Conservation (phyloP, 148 eudicot genomes). For the Chenopodium formosanum region DNA sequence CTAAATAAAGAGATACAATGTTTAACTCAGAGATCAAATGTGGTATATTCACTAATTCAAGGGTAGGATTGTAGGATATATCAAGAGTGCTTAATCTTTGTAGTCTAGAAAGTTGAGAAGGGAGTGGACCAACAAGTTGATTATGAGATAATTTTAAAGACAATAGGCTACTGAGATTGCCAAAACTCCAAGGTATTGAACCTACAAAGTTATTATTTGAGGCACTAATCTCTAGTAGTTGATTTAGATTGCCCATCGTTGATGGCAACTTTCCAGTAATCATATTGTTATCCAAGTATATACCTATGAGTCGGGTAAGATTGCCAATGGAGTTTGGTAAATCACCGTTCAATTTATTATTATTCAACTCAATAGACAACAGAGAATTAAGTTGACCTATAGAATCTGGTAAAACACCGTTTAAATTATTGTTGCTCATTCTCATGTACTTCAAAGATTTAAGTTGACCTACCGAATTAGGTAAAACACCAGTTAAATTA, state of each 20-base stretch:
- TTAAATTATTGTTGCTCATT: too few relatives aligned
- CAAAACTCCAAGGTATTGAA: slow-evolving; percentile 57
- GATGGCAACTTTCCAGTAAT: neutral
- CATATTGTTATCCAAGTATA: neutral
- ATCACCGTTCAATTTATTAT: neutral
- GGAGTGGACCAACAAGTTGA: slow-evolving; percentile 45
- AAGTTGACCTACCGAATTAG: too few relatives aligned
- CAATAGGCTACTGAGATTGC: slow-evolving; percentile 35
- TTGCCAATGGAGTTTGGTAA: neutral
- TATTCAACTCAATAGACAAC: too few relatives aligned
- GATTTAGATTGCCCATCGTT: too few relatives aligned
- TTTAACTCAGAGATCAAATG: neutral
- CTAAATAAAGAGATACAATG: neutral
- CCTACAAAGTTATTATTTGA: slow-evolving; percentile 14
- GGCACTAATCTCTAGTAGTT: too few relatives aligned
- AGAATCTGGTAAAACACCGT: too few relatives aligned
- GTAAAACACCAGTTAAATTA: neutral
- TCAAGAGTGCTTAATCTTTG: neutral
- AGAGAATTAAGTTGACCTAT: too few relatives aligned
- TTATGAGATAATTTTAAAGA: slow-evolving; percentile 55
- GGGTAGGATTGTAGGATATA: neutral
- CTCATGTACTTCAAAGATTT: too few relatives aligned
- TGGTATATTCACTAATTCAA: neutral
- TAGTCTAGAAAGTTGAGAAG: slow-evolving; percentile 28
- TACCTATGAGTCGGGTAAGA: neutral